Evolutionary conservation across 176 grass and related monocot genomes (phyloP).

Genomic region (Areca catechu): DNA sequence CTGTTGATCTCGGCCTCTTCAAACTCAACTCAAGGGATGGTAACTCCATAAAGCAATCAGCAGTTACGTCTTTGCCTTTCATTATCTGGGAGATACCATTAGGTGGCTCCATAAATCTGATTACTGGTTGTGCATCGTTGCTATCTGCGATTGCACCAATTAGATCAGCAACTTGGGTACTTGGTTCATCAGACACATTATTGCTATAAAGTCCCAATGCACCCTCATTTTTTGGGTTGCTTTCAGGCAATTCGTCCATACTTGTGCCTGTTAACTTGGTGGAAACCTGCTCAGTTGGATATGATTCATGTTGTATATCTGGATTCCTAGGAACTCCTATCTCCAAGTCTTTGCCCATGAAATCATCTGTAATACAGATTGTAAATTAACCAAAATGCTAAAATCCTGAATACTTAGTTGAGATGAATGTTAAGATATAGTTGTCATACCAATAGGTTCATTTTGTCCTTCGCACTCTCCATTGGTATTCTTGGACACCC

Average conservation of each 20-base stretch:
- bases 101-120: slow-evolving; percentile 24
- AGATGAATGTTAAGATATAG: neutral
- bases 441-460: slow-evolving; percentile 39
- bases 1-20: slow-evolving; percentile 50
- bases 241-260: slow-evolving; percentile 22
- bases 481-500: slow-evolving; percentile 26
- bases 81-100: slow-evolving; percentile 29
- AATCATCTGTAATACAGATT: slow-evolving; percentile 35
- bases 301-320: slow-evolving; percentile 5
- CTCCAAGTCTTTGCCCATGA: slow-evolving; percentile 64
- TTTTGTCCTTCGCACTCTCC: slow-evolving; percentile 41
- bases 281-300: slow-evolving; percentile 17
- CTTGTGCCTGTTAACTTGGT: slow-evolving; percentile 25
- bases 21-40: slow-evolving; percentile 62
- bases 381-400: neutral
- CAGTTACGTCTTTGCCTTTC: slow-evolving; percentile 31
- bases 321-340: slow-evolving; percentile 43
- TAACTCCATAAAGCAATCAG: slow-evolving; percentile 22
- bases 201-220: slow-evolving; percentile 21
- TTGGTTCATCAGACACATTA: slow-evolving; percentile 31
- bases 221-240: slow-evolving; percentile 22
- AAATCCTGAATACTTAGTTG: neutral
- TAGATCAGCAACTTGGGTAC: slow-evolving; percentile 47
- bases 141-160: slow-evolving; percentile 57
- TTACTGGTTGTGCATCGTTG: slow-evolving; percentile 24